These are phyloP conservation scores for Metschnikowia continentalis DNA, from an alignment of 805 yeast species.

Conservation along the genomic window DNA sequence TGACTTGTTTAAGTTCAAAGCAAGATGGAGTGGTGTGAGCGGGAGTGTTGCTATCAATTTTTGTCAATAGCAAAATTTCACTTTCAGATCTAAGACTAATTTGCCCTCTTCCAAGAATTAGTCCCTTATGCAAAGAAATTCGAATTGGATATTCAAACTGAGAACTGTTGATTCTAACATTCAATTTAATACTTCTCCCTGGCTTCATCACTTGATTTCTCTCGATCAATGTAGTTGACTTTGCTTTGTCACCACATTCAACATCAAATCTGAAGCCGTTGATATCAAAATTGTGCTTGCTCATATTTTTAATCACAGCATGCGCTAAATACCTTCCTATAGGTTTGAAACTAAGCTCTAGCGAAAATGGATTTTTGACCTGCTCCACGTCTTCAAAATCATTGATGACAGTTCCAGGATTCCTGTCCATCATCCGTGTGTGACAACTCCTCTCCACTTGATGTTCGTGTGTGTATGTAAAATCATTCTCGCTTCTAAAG, in stretches of 20 bases:
- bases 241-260: slow-evolving; percentile 25
- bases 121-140: slow-evolving; percentile 23
- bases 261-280: slow-evolving; percentile 26
- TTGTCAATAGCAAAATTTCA: neutral
- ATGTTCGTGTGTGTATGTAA: neutral
- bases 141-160: slow-evolving; percentile 34
- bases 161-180: slow-evolving; percentile 27
- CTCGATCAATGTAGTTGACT: slow-evolving; percentile 27
- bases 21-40: neutral
- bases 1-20: neutral
- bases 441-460: neutral
- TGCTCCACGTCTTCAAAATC: neutral
- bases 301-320: slow-evolving; percentile 27
- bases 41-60: neutral
- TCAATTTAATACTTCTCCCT: slow-evolving; percentile 29
- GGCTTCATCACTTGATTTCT: slow-evolving; percentile 32
- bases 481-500: neutral
- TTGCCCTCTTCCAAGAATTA: neutral
- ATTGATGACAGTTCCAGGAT: neutral
- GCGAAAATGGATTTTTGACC: neutral
- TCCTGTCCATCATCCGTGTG: neutral
- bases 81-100: neutral
- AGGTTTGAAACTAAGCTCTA: slow-evolving; percentile 15
- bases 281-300: slow-evolving; percentile 25
- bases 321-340: slow-evolving; percentile 31